Conservation (phyloP, 192 early-diverging fungal species). For the Dissophora ornata region DNA sequence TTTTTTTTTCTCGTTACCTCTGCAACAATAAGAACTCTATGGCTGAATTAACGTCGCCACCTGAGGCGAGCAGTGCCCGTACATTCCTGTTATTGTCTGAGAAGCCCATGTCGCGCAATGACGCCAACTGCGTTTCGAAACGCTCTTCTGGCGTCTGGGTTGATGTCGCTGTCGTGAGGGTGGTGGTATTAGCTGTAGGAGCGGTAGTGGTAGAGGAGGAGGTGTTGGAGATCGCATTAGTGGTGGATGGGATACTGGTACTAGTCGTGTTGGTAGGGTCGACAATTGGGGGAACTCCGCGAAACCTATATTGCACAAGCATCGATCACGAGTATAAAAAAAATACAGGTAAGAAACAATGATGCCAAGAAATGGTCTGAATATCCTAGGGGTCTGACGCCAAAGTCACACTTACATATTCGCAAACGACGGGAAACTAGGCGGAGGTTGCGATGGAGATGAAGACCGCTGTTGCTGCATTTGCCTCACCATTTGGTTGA, state of each 20-base stretch:
- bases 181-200: slow-evolving; percentile 2
- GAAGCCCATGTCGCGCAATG: slow-evolving; percentile 97
- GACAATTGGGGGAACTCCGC: slow-evolving; percentile 17
- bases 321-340: too few relatives aligned
- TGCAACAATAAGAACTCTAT: slow-evolving; percentile 79
- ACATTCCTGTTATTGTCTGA: slow-evolving; percentile 85
- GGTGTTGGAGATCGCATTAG: background rate
- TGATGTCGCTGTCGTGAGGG: slow-evolving; percentile 11
- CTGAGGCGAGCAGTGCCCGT: slow-evolving; percentile 82
- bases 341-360: background rate
- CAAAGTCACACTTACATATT: slow-evolving; percentile 24
- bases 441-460: slow-evolving; percentile 1
- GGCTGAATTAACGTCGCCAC: slow-evolving; percentile 89
- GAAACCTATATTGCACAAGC: too few relatives aligned
- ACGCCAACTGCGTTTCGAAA: slow-evolving; percentile 74
- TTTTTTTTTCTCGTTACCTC: too few relatives aligned
- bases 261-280: slow-evolving; percentile 1
- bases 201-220: too few relatives aligned
- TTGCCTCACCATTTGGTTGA: slow-evolving; percentile 52
- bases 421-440: slow-evolving; percentile 16
- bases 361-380: background rate
- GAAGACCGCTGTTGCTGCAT: slow-evolving; percentile 39
- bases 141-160: slow-evolving; percentile 66
- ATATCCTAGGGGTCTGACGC: background rate
- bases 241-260: background rate